phyloP scores from a whole-genome alignment of 2,329 filamentous ascomycete genomes.

The Monilinia fructigena region DNA sequence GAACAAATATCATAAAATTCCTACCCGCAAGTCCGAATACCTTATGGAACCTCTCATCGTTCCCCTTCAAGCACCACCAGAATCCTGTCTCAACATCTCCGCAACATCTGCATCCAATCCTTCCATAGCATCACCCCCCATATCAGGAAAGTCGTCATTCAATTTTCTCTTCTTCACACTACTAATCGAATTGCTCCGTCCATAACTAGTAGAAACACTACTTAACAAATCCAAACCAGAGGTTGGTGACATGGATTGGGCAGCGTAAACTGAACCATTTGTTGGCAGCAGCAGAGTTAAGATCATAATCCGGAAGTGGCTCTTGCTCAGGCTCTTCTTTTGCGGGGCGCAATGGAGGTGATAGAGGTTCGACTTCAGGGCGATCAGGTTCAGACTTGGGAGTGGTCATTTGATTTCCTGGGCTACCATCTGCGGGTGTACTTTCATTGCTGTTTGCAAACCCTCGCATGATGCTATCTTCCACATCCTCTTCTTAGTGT shows the following conservation, averaged over 20 bases:
- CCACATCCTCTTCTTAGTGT: slow-evolving; percentile 85
- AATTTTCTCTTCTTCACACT: slow-evolving; percentile 50
- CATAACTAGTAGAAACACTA: slow-evolving; percentile 41
- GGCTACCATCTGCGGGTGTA: slow-evolving; percentile 47
- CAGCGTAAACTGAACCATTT: slow-evolving; percentile 23
- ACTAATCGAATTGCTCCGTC: slow-evolving; percentile 32
- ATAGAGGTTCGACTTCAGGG: slow-evolving; percentile 82
- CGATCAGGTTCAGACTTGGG: slow-evolving; percentile 62
- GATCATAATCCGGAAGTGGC: slow-evolving; percentile 41
- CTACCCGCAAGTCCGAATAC: neutral
- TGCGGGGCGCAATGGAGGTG: slow-evolving; percentile 64
- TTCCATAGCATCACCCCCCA: slow-evolving; percentile 51
- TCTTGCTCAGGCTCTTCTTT: slow-evolving; percentile 37
- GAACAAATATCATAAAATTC: neutral
- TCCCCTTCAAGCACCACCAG: slow-evolving; percentile 11
- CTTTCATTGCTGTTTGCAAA: slow-evolving; percentile 60
- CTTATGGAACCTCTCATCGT: too few species aligned
- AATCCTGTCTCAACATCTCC: slow-evolving; percentile 50
- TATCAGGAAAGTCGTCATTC: slow-evolving; percentile 47
- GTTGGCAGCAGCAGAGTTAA: slow-evolving; percentile 37
- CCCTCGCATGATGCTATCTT: slow-evolving; percentile 85
- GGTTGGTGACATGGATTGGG: slow-evolving; percentile 31
- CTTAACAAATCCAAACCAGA: slow-evolving; percentile 43
- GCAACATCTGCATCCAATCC: slow-evolving; percentile 62
- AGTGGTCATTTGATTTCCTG: slow-evolving; percentile 41